phyloP scores from a whole-genome alignment of 73 alveolate species.

The Breviolum minutum region DNA sequence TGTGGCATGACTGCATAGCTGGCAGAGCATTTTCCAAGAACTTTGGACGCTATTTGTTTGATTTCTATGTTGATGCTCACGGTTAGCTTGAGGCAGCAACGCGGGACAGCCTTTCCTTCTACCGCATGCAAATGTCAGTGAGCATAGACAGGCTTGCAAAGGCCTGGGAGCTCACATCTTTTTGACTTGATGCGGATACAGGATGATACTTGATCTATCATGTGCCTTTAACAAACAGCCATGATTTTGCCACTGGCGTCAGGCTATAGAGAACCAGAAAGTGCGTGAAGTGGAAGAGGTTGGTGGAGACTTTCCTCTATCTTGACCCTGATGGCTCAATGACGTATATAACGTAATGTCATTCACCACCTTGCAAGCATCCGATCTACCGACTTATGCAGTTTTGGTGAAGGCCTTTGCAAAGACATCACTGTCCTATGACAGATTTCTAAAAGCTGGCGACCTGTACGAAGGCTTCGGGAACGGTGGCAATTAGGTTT shows the following conservation, averaged over 20 bases:
- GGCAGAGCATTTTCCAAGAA: background rate
- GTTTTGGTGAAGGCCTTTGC: slow-evolving; percentile 52
- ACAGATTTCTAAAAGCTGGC: slow-evolving; percentile 80
- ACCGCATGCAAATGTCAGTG: slow-evolving; percentile 62
- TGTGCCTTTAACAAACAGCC: background rate
- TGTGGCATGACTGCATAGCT: background rate
- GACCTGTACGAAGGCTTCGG: slow-evolving; percentile 40
- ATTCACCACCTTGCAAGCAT: background rate
- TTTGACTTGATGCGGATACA: background rate
- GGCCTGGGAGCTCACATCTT: background rate
- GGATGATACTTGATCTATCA: background rate
- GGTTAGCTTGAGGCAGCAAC: slow-evolving; percentile 49
- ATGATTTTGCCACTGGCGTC: background rate
- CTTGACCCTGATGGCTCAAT: background rate
- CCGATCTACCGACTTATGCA: background rate
- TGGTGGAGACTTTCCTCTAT: background rate
- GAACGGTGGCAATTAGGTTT: background rate
- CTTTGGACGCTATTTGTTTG: background rate
- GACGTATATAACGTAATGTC: background rate
- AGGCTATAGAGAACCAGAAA: slow-evolving; percentile 77
- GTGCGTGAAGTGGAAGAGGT: slow-evolving; percentile 90
- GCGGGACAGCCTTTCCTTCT: slow-evolving; percentile 75
- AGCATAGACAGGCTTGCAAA: slow-evolving; percentile 45
- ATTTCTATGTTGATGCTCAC: too few species aligned
- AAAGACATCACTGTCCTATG: slow-evolving; percentile 66